Conservation (phyloP, 352 stramenopile genomes). For the Elongisporangium undulatum region DNA sequence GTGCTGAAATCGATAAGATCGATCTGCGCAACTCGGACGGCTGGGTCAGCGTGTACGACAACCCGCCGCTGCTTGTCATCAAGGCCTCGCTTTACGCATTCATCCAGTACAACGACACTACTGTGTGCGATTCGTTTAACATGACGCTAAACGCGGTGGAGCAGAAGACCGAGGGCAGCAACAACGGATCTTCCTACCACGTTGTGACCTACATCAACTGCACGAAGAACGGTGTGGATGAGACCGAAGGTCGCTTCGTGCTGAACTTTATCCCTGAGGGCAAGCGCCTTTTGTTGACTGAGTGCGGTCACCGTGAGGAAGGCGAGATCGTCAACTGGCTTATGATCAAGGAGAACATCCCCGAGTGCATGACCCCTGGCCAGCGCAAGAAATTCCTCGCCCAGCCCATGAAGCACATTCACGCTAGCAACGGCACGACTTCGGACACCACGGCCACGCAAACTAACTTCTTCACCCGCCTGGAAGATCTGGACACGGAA, state of each 20-base stretch:
- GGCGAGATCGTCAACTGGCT: slow-evolving; percentile 87
- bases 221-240: slow-evolving; percentile 65
- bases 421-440: slow-evolving; percentile 62
- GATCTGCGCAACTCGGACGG: slow-evolving; percentile 64
- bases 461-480: slow-evolving; percentile 62
- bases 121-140: slow-evolving; percentile 81
- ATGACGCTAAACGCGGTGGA: slow-evolving; percentile 85
- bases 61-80: slow-evolving; percentile 75
- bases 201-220: slow-evolving; percentile 86
- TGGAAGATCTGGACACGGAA: slow-evolving; percentile 59
- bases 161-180: slow-evolving; percentile 71
- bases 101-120: slow-evolving; percentile 80
- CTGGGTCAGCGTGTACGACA: slow-evolving; percentile 79
- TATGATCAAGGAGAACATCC: slow-evolving; percentile 76
- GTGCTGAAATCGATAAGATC: slow-evolving; percentile 83
- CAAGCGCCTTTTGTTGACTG: slow-evolving; percentile 70
- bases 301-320: slow-evolving; percentile 80
- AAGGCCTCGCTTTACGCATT: slow-evolving; percentile 85
- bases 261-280: slow-evolving; percentile 84
- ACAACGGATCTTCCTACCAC: slow-evolving; percentile 68
- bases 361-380: slow-evolving; percentile 75
- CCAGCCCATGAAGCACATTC: slow-evolving; percentile 86
- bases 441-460: slow-evolving; percentile 32
- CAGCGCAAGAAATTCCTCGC: slow-evolving; percentile 78
- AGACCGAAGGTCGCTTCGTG: slow-evolving; percentile 74